phyloP scores from a whole-genome alignment of 148 eudicot genomes.

The Fagopyrum tataricum region DNA sequence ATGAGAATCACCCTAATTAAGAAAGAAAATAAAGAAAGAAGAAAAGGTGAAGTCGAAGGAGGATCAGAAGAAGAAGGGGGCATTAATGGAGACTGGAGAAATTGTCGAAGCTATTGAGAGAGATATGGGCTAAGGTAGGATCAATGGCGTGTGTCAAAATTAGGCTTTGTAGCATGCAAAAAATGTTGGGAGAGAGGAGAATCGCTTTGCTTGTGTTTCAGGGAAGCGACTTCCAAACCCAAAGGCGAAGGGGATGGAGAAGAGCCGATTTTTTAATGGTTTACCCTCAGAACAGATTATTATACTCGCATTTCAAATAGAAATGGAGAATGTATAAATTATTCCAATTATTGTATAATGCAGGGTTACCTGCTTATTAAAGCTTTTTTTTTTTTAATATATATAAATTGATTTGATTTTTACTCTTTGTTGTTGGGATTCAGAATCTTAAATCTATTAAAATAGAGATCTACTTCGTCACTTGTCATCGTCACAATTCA shows the following conservation, averaged over 20 bases:
- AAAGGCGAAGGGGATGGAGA: not conserved
- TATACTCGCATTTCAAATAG: not conserved
- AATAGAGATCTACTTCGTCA: too few species aligned
- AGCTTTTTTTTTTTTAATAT: too few species aligned
- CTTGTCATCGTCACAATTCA: too few species aligned
- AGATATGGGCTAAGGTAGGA: slow-evolving; percentile 4
- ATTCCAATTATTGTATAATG: too few species aligned
- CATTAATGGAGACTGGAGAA: not conserved
- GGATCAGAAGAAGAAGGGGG: not conserved
- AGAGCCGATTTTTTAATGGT: not conserved
- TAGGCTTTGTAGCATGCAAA: slow-evolving; percentile 15
- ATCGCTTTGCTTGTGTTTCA: slow-evolving; percentile 6
- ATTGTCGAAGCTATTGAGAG: not conserved
- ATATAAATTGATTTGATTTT: too few species aligned
- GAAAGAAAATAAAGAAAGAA: not conserved
- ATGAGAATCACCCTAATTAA: not conserved
- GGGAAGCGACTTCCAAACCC: slow-evolving; percentile 10
- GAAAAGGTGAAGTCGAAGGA: not conserved
- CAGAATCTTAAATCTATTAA: too few species aligned
- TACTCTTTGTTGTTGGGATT: too few species aligned
- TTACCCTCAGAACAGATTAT: not conserved
- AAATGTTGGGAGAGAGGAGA: slow-evolving; percentile 12
- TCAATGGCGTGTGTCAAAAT: not conserved
- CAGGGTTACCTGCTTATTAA: not conserved
- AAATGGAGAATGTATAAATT: not conserved